Evolutionary conservation across 495 filamentous ascomycete genomes (phyloP).

Genomic region (Aspergillus nanangensis): DNA sequence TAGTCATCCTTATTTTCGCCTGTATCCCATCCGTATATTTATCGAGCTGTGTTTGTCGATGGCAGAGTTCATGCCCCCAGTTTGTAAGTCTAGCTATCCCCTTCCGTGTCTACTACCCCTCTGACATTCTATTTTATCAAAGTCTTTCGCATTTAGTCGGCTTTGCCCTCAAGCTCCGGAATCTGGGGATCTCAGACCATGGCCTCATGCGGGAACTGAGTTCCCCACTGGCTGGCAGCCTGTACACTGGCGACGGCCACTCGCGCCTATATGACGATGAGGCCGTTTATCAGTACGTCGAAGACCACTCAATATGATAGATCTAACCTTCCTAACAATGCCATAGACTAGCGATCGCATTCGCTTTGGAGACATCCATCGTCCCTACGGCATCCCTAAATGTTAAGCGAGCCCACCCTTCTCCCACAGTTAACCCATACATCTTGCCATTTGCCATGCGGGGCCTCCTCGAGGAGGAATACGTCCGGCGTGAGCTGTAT

Average conservation of each 20-base stretch:
- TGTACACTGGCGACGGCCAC: slow-evolving; percentile 91
- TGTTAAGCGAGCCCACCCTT: slow-evolving; percentile 46
- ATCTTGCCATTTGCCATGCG: slow-evolving; percentile 92
- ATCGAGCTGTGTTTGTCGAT: slow-evolving; percentile 90
- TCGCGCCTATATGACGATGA: slow-evolving; percentile 88
- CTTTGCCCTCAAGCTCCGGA: slow-evolving; percentile 88
- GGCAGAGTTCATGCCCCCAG: slow-evolving; percentile 88
- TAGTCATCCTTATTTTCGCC: slow-evolving; percentile 82
- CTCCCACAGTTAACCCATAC: slow-evolving; percentile 67
- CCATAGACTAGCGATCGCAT: slow-evolving; percentile 69
- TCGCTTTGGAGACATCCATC: slow-evolving; percentile 78
- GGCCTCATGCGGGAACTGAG: slow-evolving; percentile 90
- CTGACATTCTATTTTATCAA: not conserved
- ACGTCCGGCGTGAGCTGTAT: slow-evolving; percentile 73
- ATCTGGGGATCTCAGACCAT: slow-evolving; percentile 87
- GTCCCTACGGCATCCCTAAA: slow-evolving; percentile 49
- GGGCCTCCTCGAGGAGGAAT: slow-evolving; percentile 86
- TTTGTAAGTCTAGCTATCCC: slow-evolving; percentile 52
- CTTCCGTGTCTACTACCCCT: too few relatives aligned
- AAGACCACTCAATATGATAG: too few relatives aligned
- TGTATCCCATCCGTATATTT: slow-evolving; percentile 85
- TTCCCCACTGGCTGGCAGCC: slow-evolving; percentile 79
- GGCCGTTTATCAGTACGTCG: slow-evolving; percentile 76
- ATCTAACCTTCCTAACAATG: slow-evolving; percentile 15
- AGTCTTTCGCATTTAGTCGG: slow-evolving; percentile 83